phyloP scores from a whole-genome alignment of 2,329 filamentous ascomycete genomes.

The Alternaria sp. region DNA sequence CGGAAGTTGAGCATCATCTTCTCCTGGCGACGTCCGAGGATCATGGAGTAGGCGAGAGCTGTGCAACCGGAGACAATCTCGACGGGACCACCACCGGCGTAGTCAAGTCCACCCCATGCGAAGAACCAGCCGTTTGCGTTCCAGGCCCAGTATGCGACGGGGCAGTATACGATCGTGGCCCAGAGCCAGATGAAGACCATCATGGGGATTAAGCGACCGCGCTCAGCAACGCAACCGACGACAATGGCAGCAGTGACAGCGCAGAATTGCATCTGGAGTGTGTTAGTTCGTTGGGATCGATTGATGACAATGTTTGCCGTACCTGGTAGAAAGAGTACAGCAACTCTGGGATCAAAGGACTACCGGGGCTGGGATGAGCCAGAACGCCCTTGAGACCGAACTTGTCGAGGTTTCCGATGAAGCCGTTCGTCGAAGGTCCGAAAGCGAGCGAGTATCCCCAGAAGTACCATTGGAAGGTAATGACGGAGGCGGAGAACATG shows the following conservation, averaged over 20 bases:
- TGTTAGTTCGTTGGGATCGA: slow-evolving; percentile 16
- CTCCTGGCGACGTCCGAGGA: slow-evolving; percentile 94
- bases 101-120: slow-evolving; percentile 91
- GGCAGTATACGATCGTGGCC: slow-evolving; percentile 97
- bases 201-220: slow-evolving; percentile 87
- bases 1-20: slow-evolving; percentile 99
- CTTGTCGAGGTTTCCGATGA: slow-evolving; percentile 88
- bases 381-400: slow-evolving; percentile 89
- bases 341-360: slow-evolving; percentile 84
- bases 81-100: slow-evolving; percentile 94
- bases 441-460: slow-evolving; percentile 98
- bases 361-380: slow-evolving; percentile 84
- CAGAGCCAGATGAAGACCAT: slow-evolving; percentile 97
- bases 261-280: slow-evolving; percentile 88
- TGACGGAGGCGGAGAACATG: slow-evolving; percentile 89
- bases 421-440: slow-evolving; percentile 82
- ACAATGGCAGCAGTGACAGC: slow-evolving; percentile 90
- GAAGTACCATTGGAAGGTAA: slow-evolving; percentile 99
- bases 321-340: slow-evolving; percentile 95
- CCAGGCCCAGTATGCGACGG: slow-evolving; percentile 96
- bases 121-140: slow-evolving; percentile 92
- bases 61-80: slow-evolving; percentile 95
- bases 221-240: slow-evolving; percentile 90
- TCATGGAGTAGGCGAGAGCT: slow-evolving; percentile 92
- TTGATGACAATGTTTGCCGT: slow-evolving; percentile 29